Base-by-base conservation (phyloP, 257 asterid genomes). In the Gentiana macrophylla region DNA sequence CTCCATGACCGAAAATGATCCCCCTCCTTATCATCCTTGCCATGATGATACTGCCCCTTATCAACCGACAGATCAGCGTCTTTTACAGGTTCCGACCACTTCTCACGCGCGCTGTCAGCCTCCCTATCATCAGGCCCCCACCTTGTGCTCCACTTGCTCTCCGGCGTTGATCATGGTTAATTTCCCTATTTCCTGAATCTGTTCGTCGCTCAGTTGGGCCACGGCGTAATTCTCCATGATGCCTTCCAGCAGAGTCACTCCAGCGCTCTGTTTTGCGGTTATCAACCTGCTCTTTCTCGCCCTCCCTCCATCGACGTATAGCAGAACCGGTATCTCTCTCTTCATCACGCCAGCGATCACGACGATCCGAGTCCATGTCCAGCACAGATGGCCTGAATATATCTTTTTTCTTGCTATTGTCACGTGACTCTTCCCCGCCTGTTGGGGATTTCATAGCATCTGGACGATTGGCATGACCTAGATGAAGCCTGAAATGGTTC, bases 281-380 rank as follows among this genome's bases (percentile, higher is more conserved):
- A 38, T 78, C 94, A 62, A 55, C 53, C 43, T 67, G 74, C 70
- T 88, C 94, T 64, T 72, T 85, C 53, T 86, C 99, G 72, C 89
- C 90, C 62, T 92, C 97, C 80, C 85, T 85, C 99, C 95, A 88
- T 64, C 78, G 77, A 54, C 94, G 94, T 10, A 56, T 75, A 43
- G 94, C 64, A 46, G 86, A 83, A 73, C 79, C 80, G 47, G 88
- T 74, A 44, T 88, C 99, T 75, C 99, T 85, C 76, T 92, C 99
- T 71, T 92, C 99, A 63, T 92, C 98, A 32, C 86, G 94, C 97
- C 97, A 88, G 72, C 88, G 83, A 35, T 92, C 97, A 36, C 83
- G 91, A 50, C 84, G 88, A 51, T 86, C 83, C 49, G 89, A 61
- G 55, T 81, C 95, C 86, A 74, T 70, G 55, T 88, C 90, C 43